Base-by-base conservation (phyloP, 2,329 filamentous ascomycete genomes). In the Sclerotinia borealis region DNA sequence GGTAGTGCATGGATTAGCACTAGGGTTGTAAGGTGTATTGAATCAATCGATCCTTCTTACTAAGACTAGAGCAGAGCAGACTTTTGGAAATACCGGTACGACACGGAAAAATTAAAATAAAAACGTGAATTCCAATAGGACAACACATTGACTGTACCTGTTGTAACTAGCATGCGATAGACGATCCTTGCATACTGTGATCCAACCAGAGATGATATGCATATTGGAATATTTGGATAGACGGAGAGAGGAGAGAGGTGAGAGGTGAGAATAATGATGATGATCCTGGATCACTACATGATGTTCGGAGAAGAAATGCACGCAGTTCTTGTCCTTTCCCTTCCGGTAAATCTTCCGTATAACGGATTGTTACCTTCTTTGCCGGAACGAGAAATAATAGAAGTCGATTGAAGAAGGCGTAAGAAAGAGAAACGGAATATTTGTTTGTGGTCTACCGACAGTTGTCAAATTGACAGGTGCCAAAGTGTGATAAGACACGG, bases 91-190 rank as follows among this genome's bases (percentile, higher is more conserved):
- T 41, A 36, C n/a, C n/a, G n/a, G n/a, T n/a, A n/a, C 59, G 45
- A 54, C 29, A 19, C 36, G 31, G 25, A 47, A 51, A 34, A 60
- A 10, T 25, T 13, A 41, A 43, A 54, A 43, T 13, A 25, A 56
- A 48, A 55, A 45, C 22, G 6, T 31, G 62, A 64, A 48, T 39
- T 56, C 61, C 62, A 55, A 45, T 39, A 19, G 49, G 25, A 52
- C 62, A 60, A 31, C 54, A 39, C 62, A 61, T 48, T 51, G 13
- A 7, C 39, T 58, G 31, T 58, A 22, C 54, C 27, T 31, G 52
- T 22, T 55, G 52, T 55, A 41, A 19, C 37, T 58, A 37, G 22
- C 41, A 62, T 62, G 39, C 52, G 39, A 43, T 55, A 56, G n/a
- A 55, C 22, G 34, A 62, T 43, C 39, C 31, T 39, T 48, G 60